Evolutionary conservation across 2,329 filamentous ascomycete species (phyloP), one percentile per base, ranked within the genome.

Genomic region (Aspergillus pseudonomiae): DNA sequence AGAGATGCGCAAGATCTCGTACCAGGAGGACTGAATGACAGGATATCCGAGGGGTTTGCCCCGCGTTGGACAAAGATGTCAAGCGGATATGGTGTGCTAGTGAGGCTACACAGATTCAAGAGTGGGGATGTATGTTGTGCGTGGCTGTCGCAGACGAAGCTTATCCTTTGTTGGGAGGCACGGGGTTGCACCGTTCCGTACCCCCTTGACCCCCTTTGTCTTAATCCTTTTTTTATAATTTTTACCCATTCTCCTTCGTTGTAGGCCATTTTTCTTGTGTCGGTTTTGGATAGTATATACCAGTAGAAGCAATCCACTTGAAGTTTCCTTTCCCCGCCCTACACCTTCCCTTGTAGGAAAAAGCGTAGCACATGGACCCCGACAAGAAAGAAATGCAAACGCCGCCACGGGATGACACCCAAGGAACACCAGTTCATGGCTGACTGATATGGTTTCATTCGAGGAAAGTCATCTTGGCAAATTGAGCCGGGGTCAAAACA

Each of bases 1-100:
- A 67, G 95, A 99, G 85, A 98, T 99, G 95, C 89, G 95, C 77
- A 97, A 97, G 87, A 92, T 97, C 66, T 94, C 91, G 6, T 97
- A 97, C 81, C 91, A 91, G 76, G 92, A 96, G 74, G 91, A 94
- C 12, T 82, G 75, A 71, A 60, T 3, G 16, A 26, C 12, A 6
- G 19, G 4, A n/a, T 14, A 39, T 36, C 14, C 34, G 45, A 21
- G 34, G 9, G 48, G 26, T 32, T 36, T 21, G 30, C 21, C 32
- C 32, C 52, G 19, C 30, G 30, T 54, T 6, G 43, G 32, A 54
- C 32, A 26, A 34, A 53, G 52, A n/a, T 24, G 19, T 54, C 52
- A 14, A 21, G 32, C 21, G 28, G 30, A 28, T 28, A 28, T 28
- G 5, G 26, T 28, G 26, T 24, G 26, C 26, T 28, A 28, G 26